Conservation (phyloP, 352 stramenopile genomes). For the Pilasporangium apinafurcum region DNA sequence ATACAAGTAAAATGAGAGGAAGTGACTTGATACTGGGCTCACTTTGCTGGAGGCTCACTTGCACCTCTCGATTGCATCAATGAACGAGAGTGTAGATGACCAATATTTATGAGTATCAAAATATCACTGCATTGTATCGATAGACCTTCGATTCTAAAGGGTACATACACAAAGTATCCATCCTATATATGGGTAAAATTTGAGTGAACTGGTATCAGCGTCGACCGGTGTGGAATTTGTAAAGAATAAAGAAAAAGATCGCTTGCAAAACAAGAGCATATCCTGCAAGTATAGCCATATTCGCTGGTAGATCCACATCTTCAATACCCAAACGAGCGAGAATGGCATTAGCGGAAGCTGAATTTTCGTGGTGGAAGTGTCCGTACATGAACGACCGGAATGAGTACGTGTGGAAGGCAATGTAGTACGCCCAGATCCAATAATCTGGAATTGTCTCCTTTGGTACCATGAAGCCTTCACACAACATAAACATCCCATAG, state of each 20-base stretch:
- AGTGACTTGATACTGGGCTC: too few species aligned
- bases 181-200: too few species aligned
- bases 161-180: too few species aligned
- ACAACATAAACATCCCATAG: constrained; percentile 87
- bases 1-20: too few species aligned
- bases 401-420: constrained; percentile 84
- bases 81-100: too few species aligned
- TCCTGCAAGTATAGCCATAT: constrained; percentile 51
- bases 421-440: constrained; percentile 83
- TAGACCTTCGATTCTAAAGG: too few species aligned
- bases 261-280: constrained; percentile 50
- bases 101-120: too few species aligned
- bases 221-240: constrained; percentile 50
- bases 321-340: constrained; percentile 33
- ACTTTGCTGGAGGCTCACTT: too few species aligned
- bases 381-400: constrained; percentile 86
- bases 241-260: constrained; percentile 43
- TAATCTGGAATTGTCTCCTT: constrained; percentile 52
- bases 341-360: neutral
- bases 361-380: constrained; percentile 38
- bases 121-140: too few species aligned
- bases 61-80: too few species aligned
- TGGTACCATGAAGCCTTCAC: constrained; percentile 83
- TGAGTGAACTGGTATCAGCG: constrained; percentile 24
- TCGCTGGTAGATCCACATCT: constrained; percentile 31